These are phyloP conservation scores for Cardiospermum halicacabum DNA, from an alignment of 345 rosid genomes.

Conservation along the genomic window DNA sequence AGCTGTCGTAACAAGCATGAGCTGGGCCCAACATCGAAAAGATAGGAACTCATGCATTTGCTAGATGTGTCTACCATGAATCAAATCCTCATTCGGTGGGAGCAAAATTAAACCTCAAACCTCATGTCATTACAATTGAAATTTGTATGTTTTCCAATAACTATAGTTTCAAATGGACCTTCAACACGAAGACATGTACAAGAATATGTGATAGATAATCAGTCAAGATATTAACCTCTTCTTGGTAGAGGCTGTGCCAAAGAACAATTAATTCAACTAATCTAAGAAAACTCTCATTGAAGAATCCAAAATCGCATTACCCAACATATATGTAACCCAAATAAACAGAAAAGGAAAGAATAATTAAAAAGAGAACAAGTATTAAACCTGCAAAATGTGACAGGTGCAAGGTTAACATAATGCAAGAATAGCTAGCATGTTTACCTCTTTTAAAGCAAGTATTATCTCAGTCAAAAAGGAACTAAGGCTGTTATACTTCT, in stretches of 20 bases:
- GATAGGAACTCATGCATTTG: background rate
- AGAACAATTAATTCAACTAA: background rate
- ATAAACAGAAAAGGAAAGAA: background rate
- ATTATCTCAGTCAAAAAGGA: conserved; percentile 84
- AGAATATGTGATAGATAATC: background rate
- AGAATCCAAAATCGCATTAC: background rate
- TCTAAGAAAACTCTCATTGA: background rate
- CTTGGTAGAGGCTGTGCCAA: background rate
- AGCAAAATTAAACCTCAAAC: background rate
- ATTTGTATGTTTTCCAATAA: background rate
- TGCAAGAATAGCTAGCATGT: conserved; percentile 6
- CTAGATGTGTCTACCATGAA: background rate
- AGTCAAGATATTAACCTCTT: background rate
- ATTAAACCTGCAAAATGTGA: background rate
- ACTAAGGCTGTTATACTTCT: conserved; percentile 42
- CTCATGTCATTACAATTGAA: background rate
- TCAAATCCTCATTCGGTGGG: background rate
- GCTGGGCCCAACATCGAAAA: background rate
- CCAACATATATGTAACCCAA: background rate
- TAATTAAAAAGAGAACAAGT: background rate
- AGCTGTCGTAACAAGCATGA: background rate
- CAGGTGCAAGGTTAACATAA: background rate
- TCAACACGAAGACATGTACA: background rate
- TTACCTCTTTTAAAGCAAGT: conserved; percentile 96
- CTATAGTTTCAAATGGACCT: background rate